Evolutionary conservation across 192 early-diverging fungal genomes (phyloP), one percentile per base, ranked within the genome.

Genomic region (Coemansia sp.): DNA sequence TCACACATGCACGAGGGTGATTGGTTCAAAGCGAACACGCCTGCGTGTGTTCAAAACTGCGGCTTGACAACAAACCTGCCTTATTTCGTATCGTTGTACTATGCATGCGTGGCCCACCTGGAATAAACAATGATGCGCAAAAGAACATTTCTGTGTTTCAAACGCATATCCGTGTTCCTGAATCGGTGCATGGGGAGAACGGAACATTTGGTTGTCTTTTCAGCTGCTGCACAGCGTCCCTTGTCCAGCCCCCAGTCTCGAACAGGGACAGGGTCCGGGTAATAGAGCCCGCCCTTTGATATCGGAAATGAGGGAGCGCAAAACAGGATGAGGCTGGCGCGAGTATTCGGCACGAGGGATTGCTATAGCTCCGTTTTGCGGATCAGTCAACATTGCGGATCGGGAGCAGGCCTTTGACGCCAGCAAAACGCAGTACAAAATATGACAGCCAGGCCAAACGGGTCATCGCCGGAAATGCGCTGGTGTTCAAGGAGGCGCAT

Each of bases 401-500:
- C 29, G 29, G 8, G 41, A 43, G 41, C 41, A 11, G 3, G 41
- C 8, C 41, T n/a, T 43, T 15, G 1, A n/a, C 21, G 21, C 21
- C 21, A 3, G 3, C 41, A n/a, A 15, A n/a, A 43, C 12, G 12
- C 41, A 43, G 41, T 4, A 43, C 41, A 43, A 43, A 43, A n/a
- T 11, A 43, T 32, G 29, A 32, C 29, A 32, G 29, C 29, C 29
- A 27, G 27, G 39, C 39, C 14, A n/a, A 43, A 43, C 41, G 41
- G 29, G 29, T 15, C 41, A 43, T 43, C 41, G 41, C 41, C 41
- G 14, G 15, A 43, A 43, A 43, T 43, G 41, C 41, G 23, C 1
- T 2, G 23, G 50, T 52, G 50, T 52, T 52, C 50, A 52, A 24
- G 49, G 23, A 47, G 25, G 48, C 60, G 60, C 60, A 61, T 62